phyloP scores from a whole-genome alignment of 2,329 filamentous ascomycete genomes.

The Thyridium curvatum region DNA sequence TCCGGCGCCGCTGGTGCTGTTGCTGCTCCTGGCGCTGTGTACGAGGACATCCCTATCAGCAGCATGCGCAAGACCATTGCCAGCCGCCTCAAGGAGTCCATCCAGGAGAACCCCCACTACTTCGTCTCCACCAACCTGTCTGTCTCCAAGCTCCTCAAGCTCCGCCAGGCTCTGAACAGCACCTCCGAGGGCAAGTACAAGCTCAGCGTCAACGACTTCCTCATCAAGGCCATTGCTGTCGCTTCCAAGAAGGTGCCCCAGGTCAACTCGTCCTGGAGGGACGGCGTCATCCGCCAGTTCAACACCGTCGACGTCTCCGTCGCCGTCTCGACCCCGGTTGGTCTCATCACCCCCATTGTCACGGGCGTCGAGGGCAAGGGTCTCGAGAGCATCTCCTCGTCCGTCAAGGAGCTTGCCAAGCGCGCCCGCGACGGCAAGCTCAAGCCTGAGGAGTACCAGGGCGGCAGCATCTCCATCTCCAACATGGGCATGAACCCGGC shows the following conservation, averaged over 20 bases:
- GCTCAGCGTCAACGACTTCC: conserved; percentile 99
- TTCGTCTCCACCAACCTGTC: conserved; percentile 89
- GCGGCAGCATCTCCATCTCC: conserved; percentile 97
- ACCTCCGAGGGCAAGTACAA: conserved; percentile 91
- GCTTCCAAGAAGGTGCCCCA: conserved; percentile 90
- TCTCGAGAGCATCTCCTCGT: conserved; percentile 77
- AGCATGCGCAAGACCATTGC: conserved; percentile 99
- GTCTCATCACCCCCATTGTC: conserved; percentile 96
- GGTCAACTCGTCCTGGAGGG: conserved; percentile 94
- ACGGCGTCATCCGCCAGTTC: conserved; percentile 86
- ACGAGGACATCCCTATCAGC: conserved; percentile 76
- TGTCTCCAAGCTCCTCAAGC: conserved; percentile 87
- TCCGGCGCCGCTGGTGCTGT: conserved; percentile 46
- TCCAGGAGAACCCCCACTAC: conserved; percentile 95
- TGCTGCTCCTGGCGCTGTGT: conserved; percentile 55
- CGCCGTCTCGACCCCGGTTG: conserved; percentile 85
- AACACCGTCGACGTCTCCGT: conserved; percentile 92
- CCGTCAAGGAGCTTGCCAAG: conserved; percentile 96
- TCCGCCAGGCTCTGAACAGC: conserved; percentile 87
- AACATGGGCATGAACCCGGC: conserved; percentile 99
- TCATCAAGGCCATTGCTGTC: conserved; percentile 89
- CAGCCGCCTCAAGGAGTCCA: conserved; percentile 79
- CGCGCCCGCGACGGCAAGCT: conserved; percentile 95
- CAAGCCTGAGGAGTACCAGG: conserved; percentile 99
- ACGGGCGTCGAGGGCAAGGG: conserved; percentile 82